Percentiles rank a stretch among this genome's conserved stretches.
phyloP scores from a whole-genome alignment of 2,329 filamentous ascomycete genomes.

The Fusarium pininemorale region DNA sequence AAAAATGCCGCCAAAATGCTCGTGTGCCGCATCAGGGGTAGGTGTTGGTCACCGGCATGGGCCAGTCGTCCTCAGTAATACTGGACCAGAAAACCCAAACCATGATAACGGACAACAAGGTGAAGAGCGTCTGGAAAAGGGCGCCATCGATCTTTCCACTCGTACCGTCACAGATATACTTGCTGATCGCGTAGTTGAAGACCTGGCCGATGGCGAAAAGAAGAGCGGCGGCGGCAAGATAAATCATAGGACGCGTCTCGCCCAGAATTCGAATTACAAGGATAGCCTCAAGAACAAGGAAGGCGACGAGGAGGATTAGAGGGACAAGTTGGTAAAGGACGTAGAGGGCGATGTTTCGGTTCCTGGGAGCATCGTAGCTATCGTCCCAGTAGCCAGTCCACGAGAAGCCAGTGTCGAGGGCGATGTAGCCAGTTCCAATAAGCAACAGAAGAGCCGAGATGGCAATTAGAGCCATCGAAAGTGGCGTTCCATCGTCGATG shows the following conservation, averaged over 20 bases:
- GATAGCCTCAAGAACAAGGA: conserved; percentile 83
- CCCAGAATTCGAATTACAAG: conserved; percentile 88
- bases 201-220: conserved; percentile 93
- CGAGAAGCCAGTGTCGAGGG: conserved; percentile 87
- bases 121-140: conserved; percentile 93
- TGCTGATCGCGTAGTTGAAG: conserved; percentile 94
- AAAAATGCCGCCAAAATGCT: conserved; percentile 21
- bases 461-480: conserved; percentile 81
- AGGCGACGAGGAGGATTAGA: conserved; percentile 87
- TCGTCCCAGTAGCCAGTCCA: conserved; percentile 83
- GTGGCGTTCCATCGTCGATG: conserved; percentile 88
- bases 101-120: conserved; percentile 80
- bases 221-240: conserved; percentile 76
- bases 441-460: conserved; percentile 78
- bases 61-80: conserved; percentile 99
- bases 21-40: conserved; percentile 48
- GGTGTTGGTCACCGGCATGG: conserved; percentile 60
- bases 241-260: conserved; percentile 92
- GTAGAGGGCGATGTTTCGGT: conserved; percentile 86
- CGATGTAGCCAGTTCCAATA: conserved; percentile 93
- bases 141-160: conserved; percentile 89
- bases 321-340: conserved; percentile 92
- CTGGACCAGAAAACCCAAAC: conserved; percentile 98
- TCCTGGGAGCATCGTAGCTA: conserved; percentile 72
- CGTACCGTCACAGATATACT: conserved; percentile 87